Conservation (phyloP, 352 stramenopile genomes). For the Stramenopiles sp. region DNA sequence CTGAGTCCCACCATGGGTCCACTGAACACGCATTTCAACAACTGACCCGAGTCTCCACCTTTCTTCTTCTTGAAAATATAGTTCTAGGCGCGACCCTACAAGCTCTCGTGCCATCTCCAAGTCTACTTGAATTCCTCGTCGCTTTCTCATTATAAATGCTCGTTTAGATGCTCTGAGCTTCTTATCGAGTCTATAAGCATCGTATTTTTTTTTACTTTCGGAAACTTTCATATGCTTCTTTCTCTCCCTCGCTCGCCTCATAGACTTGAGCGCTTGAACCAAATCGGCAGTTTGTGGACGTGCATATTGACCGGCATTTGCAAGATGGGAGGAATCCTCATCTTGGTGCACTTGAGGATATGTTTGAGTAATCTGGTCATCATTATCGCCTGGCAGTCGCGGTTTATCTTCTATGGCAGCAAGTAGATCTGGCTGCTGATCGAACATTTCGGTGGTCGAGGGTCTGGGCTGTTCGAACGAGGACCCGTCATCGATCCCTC, state of each 20-base stretch:
- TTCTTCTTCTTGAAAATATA: not conserved
- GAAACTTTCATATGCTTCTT: not conserved
- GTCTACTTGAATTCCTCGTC: not conserved
- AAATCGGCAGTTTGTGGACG: not conserved
- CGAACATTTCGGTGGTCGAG: not conserved
- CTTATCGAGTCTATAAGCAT: not conserved
- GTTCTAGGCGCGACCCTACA: not conserved
- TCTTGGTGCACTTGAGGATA: no score
- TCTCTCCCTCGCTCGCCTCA: not conserved
- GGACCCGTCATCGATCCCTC: not conserved
- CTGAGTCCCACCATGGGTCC: not conserved
- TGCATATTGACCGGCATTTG: no score
- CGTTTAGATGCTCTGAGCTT: not conserved
- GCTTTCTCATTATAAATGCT: not conserved
- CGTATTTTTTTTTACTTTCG: not conserved
- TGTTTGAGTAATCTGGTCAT: no score
- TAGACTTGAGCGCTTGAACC: not conserved
- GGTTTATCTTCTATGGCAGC: not conserved
- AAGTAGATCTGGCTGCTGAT: not conserved
- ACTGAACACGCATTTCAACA: not conserved
- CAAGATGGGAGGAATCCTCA: no score
- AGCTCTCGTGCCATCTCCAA: not conserved
- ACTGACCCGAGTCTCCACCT: not conserved
- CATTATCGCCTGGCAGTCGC: not conserved
- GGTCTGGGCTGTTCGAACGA: not conserved